phyloP scores from a whole-genome alignment of 495 filamentous ascomycete genomes.

The Evansstolkia leycettana region DNA sequence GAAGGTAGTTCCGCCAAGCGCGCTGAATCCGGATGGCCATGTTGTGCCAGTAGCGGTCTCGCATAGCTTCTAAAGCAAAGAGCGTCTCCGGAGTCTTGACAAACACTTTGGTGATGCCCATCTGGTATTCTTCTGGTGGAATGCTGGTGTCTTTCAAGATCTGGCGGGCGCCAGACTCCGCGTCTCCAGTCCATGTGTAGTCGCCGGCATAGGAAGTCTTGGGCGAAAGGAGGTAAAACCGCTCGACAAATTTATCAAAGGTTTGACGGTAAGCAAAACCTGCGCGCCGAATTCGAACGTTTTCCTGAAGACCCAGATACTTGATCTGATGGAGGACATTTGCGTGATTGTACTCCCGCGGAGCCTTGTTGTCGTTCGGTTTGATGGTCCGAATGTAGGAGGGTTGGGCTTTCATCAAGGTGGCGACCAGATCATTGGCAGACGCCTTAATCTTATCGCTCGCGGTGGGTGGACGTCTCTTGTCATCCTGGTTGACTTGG shows the following conservation, averaged over 20 bases:
- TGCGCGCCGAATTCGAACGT: slow-evolving; percentile 92
- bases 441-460: slow-evolving; percentile 96
- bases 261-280: slow-evolving; percentile 97
- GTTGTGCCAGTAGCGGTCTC: slow-evolving; percentile 97
- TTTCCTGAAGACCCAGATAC: slow-evolving; percentile 96
- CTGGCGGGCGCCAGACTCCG: slow-evolving; percentile 76
- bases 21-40: slow-evolving; percentile 97
- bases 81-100: slow-evolving; percentile 98
- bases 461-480: slow-evolving; percentile 83
- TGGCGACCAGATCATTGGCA: slow-evolving; percentile 89
- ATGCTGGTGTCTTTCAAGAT: slow-evolving; percentile 95
- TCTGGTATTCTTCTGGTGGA: slow-evolving; percentile 88
- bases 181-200: slow-evolving; percentile 87
- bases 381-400: slow-evolving; percentile 99
- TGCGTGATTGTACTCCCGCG: slow-evolving; percentile 75
- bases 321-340: slow-evolving; percentile 99
- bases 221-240: slow-evolving; percentile 91
- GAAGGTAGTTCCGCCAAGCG: slow-evolving; percentile 91
- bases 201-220: slow-evolving; percentile 93
- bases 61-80: slow-evolving; percentile 95
- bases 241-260: slow-evolving; percentile 96
- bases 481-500: slow-evolving; percentile 91
- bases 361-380: slow-evolving; percentile 96
- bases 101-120: slow-evolving; percentile 94
- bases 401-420: slow-evolving; percentile 91